Evolutionary conservation across 2,329 filamentous ascomycete species (phyloP), one percentile per base, ranked within the genome.

Genomic region (Penicillium corylophilum): DNA sequence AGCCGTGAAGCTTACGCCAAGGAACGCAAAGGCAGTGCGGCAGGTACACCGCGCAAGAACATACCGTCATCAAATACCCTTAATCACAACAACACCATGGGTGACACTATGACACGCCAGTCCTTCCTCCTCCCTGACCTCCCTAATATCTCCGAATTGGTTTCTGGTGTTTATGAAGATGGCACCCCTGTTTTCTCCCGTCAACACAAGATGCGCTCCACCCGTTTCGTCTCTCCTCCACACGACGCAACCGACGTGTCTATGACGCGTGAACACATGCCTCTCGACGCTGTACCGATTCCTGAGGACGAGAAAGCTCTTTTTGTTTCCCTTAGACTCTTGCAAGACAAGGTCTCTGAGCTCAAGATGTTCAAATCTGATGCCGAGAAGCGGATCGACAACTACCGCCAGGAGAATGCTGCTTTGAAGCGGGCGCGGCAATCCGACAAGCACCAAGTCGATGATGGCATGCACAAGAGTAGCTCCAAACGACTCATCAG

Each of bases 241-340:
- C 67, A 70, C 43, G 68, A 71, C 48, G 56, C 62, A 36, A 61
- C 62, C 7, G 66, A 71, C 23, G 53, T 62, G 15, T 69, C 67
- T 13, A 51, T 70, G 28, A 62, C 65, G 18, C 67, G 64, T 12
- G 64, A 69, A 33, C 74, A 84, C 60, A 65, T 74, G 12, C 74
- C 77, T 0, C 68, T 86, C 18, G 77, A 83, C 33, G 74, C 77
- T 12, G 72, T 85, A 10, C 76, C 81, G 0, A 75, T 85, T 41
- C 83, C 83, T 0, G 76, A 80, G 12, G 82, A 86, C 44, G 84
- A 86, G 56, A 84, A 86, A 65, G 79, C 79, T 2, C 78, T 87
- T 43, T 84, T 83, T 61, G 75, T 81, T n/a, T 82, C 82, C 10
- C 71, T 86, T 15, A 77, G 83, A 46, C 69, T 82, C 16, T 68